Evolutionary conservation across 2,329 filamentous ascomycete genomes (phyloP), one percentile per base, ranked within the genome.

Genomic region (Pyrenophora graminea): DNA sequence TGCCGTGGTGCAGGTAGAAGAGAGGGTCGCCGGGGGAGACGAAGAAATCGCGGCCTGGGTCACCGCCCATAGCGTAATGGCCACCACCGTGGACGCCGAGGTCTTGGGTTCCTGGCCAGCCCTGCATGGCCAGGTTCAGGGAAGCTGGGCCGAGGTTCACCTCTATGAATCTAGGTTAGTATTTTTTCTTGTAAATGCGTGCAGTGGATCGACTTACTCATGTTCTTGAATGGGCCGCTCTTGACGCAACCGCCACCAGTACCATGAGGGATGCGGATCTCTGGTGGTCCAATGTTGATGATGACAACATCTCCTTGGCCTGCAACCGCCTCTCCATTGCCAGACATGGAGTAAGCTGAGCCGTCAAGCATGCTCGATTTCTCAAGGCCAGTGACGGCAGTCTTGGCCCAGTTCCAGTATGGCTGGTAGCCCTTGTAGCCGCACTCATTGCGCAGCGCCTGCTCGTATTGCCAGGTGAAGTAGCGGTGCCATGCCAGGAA

Each of bases 341-440:
- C 78, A 27, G 76, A 58, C 59, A 72, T 67, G 13, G 75, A 71
- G 46, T 75, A 79, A 21, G 74, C 76, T 46, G 77, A 79, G 43
- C 83, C 82, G 57, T 83, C 80, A 55, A 85, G 84, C 45, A 85
- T 65, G 12, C 80, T 76, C 1, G 80, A 77, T 18, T 75, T 73
- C 56, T 63, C 53, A 1, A 71, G 68, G 39, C 83, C 77, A 4
- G 71, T 58, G 2, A 74, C 9, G 72, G 76, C 72, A 60, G 77
- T 78, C 45, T 76, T 74, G 2, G 76, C 75, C 79, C 80, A 84
- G 64, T 83, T 77, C 74, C 78, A 80, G 69, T 82, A 82, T 1
- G 75, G 76, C 38, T 73, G 69, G 41, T 69, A 66, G 42, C 72
- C 74, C 3, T 59, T 67, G 58, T 75, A 78, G 38, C 73, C 74